Base-by-base conservation (phyloP, 164 flowering plant genomes). In the Magnolia changhungtana region DNA sequence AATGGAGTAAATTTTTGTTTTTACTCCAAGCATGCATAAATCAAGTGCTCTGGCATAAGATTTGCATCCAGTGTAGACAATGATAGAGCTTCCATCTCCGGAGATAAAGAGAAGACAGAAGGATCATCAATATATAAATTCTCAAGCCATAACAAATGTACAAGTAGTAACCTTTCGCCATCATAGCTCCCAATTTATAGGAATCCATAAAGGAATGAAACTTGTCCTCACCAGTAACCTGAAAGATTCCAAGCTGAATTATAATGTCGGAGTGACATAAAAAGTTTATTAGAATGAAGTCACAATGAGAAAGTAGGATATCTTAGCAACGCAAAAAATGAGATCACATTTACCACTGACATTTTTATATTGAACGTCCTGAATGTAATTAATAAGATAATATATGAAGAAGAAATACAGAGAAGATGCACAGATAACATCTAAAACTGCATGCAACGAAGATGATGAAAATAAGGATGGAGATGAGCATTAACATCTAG, bases 21-120 rank as follows among this genome's bases (percentile, higher is more conserved):
- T 78, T 87, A 88, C 81, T 89, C 92, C 82, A 92, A 63, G 74
- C 89, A 91, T 61, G 92, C 79, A 24, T 82, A 89, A 20, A 96
- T 85, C 51, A 92, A 74, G 78, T 92, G 93, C 80, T 94, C 98
- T 37, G 91, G 94, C 71, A 82, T 75, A 71, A 96, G 86, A 74
- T 84, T 85, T 7, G 83, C 80, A 87, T 96, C 98, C 73, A 92
- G 80, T 72, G 45, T 74, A 50, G 91, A 87, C 72, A 90, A 74
- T 27, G 69, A 72, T 24, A 84, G 67, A 67, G 87, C 87, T 11
- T 75, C 80, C 19, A 91, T 72, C 23, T 76, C 98, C 91, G 91
- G n/a, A 85, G 67, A 69, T 7, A 77, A 65, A 61, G 27, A 73
- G 67, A 65, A 13, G 21, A 78, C 75, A 24, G n/a, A 65, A 24